Base-by-base conservation (phyloP, 768 basidiomycete genomes). In the Amanita jacksonii region DNA sequence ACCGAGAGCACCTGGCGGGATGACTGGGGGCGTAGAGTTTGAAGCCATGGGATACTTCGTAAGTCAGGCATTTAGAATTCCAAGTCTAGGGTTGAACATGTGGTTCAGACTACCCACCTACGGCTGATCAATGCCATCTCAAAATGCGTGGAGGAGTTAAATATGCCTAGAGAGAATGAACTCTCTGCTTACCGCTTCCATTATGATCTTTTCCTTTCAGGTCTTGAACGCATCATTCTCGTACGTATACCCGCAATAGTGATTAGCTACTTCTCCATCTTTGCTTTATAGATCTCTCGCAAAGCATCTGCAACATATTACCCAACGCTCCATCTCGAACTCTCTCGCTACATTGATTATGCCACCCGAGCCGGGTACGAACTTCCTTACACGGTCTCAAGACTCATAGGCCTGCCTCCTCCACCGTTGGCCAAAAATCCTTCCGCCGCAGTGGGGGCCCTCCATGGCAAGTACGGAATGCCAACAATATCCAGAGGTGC, bases 11-110 rank as follows among this genome's bases (percentile, higher is more conserved):
- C 96, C 96, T 2, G 90, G 92, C 4, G 94, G 96, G 12, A 97
- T 98, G 81, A 97, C 96, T 0, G 96, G 94, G 5, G 96, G 96
- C 4, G 96, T 99, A 9, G 96, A 99, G 57, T 93, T 83, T 57
- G 96, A 99, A 64, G 94, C 94, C 3, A 94, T 97, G 81, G 74
- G 76, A 12, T 98, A 97, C 62, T 79, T 93, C 55, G 94, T 98
- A 54, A 51, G 87, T 67, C 5, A 9, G 15, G 30, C 10, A 5
- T 13, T n/a, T 19, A 19, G 24, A 7, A 2, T 13, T 24, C n/a
- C 7, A 13, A 9, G 28, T 20, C n/a, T 20, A 23, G 20, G 15
- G 20, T 6, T 32, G 3, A 33, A 42, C 18, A 7, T 42, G 30
- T 33, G 19, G 28, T 23, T 4, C 51, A 98, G 93, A 91, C 90